These are phyloP conservation scores for Heritiera fomes DNA, from an alignment of 345 rosid species.

Conservation along the genomic window DNA sequence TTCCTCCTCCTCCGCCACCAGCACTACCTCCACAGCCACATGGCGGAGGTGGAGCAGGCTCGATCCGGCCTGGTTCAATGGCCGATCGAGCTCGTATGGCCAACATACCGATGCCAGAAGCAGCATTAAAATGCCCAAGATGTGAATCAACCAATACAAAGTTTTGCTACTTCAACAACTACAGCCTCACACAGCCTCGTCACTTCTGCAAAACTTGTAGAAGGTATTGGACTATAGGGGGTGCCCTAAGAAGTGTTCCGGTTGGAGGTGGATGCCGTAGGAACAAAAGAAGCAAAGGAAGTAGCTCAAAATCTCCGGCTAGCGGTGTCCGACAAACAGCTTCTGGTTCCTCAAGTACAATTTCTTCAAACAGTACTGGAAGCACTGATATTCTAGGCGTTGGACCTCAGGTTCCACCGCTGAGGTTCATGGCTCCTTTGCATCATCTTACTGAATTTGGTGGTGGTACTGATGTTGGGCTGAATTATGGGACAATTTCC, in stretches of 20 bases:
- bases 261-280: constrained; percentile 95
- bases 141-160: constrained; percentile 94
- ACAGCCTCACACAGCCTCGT: constrained; percentile 96
- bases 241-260: constrained; percentile 87
- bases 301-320: constrained; percentile 38
- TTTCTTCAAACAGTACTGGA: constrained; percentile 38
- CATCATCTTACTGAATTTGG: constrained; percentile 46
- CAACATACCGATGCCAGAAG: constrained; percentile 79
- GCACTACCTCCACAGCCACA: constrained; percentile 58
- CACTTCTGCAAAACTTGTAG: constrained; percentile 98
- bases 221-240: constrained; percentile 97
- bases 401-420: constrained; percentile 44
- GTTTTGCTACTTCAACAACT: constrained; percentile 97
- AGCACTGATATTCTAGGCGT: constrained; percentile 46
- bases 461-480: constrained; percentile 38
- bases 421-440: constrained; percentile 55
- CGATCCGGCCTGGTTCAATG: constrained; percentile 89
- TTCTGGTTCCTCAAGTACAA: constrained; percentile 43
- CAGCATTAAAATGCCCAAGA: constrained; percentile 83
- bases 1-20: constrained; percentile 45
- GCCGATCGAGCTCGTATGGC: constrained; percentile 88
- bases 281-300: constrained; percentile 74
- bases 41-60: constrained; percentile 53
- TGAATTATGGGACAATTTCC: constrained; percentile 43
- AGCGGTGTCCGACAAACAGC: constrained; percentile 41